phyloP scores from a whole-genome alignment of 768 basidiomycete genomes.

The Phlegmacium glaucopus region DNA sequence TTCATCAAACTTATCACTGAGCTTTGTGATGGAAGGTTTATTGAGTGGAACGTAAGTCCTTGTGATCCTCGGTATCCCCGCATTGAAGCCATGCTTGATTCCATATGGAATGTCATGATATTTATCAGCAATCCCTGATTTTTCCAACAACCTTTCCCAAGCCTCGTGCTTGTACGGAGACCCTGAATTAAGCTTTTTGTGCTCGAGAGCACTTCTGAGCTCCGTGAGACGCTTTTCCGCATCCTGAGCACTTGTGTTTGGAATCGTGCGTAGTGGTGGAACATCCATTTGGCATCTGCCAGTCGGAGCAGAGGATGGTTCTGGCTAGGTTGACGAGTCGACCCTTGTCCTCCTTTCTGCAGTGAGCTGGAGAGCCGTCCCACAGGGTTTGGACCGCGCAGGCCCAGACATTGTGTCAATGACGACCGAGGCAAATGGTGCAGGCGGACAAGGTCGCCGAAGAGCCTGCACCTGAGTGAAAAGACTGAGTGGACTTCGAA shows the following conservation, averaged over 20 bases:
- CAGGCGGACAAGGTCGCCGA: conserved; percentile 17
- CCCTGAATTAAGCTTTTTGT: conserved; percentile 20
- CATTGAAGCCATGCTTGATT: conserved; percentile 26
- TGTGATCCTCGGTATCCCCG: conserved; percentile 24
- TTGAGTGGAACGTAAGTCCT: conserved; percentile 28
- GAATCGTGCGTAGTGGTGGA: conserved; percentile 14
- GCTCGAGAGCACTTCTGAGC: conserved; percentile 34
- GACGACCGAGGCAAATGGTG: too few relatives aligned
- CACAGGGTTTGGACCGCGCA: conserved; percentile 16
- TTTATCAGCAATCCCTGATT: conserved; percentile 9
- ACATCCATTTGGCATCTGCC: conserved; percentile 25
- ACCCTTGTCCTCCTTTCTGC: conserved; percentile 10
- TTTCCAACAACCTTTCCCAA: conserved; percentile 24
- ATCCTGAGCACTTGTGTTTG: conserved; percentile 39
- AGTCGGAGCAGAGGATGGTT: conserved; percentile 26
- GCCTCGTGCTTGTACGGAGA: conserved; percentile 24
- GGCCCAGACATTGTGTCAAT: conserved; percentile 24
- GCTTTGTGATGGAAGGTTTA: conserved; percentile 13
- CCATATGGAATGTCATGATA: conserved; percentile 20
- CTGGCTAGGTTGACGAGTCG: conserved; percentile 18
- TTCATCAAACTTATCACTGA: conserved; percentile 6
- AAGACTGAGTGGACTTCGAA: background rate
- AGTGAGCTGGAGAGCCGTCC: conserved; percentile 15
- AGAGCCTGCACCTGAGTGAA: conserved; percentile 3
- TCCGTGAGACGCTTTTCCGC: conserved; percentile 30